These are phyloP conservation scores for Ascochyta fabae DNA, from an alignment of 2,329 filamentous ascomycete genomes.

Conservation along the genomic window DNA sequence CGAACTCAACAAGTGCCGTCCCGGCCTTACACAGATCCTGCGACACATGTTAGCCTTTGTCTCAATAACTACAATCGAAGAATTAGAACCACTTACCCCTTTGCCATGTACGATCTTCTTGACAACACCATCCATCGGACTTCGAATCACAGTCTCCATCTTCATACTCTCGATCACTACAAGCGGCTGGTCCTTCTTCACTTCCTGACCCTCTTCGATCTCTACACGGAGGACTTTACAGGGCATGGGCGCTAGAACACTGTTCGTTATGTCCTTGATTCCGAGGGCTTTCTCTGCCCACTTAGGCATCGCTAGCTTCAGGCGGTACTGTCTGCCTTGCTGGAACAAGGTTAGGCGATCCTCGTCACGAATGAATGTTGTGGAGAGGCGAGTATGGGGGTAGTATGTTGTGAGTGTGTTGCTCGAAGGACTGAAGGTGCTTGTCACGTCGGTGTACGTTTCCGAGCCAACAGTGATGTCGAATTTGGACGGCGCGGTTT, in stretches of 20 bases:
- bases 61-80: not conserved
- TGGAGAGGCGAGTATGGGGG: conserved; percentile 77
- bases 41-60: conserved; percentile 14
- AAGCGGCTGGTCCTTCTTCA: conserved; percentile 84
- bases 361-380: conserved; percentile 73
- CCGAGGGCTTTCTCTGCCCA: conserved; percentile 92
- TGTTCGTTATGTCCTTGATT: conserved; percentile 78
- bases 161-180: conserved; percentile 70
- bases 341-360: conserved; percentile 79
- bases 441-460: conserved; percentile 54
- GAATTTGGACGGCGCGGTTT: conserved; percentile 59
- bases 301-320: conserved; percentile 65
- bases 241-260: conserved; percentile 92
- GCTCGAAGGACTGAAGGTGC: conserved; percentile 52
- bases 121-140: conserved; percentile 57
- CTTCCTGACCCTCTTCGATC: conserved; percentile 78
- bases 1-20: conserved; percentile 48
- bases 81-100: conserved; percentile 46
- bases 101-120: conserved; percentile 56
- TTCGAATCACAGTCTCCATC: conserved; percentile 63
- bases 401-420: conserved; percentile 75
- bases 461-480: conserved; percentile 55
- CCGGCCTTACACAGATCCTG: conserved; percentile 54
- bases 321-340: conserved; percentile 63
- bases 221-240: conserved; percentile 94